Conservation (phyloP, 257 asterid genomes). For the Pogostemon cablin region DNA sequence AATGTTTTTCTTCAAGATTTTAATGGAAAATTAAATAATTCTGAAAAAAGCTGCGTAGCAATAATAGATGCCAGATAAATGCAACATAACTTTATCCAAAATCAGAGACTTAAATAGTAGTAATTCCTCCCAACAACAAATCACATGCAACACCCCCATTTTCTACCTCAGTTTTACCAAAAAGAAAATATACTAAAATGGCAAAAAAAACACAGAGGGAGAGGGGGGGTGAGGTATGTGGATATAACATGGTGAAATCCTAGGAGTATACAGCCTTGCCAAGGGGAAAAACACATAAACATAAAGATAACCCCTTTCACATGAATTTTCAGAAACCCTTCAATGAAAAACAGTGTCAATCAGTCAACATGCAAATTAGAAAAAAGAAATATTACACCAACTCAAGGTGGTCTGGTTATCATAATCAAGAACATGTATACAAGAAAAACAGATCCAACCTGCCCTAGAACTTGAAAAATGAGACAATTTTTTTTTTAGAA, state of each 20-base stretch:
- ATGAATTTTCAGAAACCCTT: constrained; percentile 5
- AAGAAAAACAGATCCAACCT: constrained; percentile 43
- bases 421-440: constrained; percentile 2
- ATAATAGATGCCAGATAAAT: constrained; percentile 34
- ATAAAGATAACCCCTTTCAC: constrained; percentile 9
- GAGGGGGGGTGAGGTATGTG: not conserved
- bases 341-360: not conserved
- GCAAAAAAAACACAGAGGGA: not conserved
- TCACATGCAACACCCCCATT: constrained; percentile 35
- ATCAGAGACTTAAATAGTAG: constrained; percentile 32
- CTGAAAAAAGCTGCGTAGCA: constrained; percentile 29
- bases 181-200: not conserved
- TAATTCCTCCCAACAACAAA: constrained; percentile 32
- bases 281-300: constrained; percentile 10
- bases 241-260: not conserved
- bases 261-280: not conserved
- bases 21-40: not conserved
- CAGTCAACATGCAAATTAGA: constrained; percentile 31
- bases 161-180: not conserved
- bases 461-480: constrained; percentile 20
- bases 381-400: not conserved
- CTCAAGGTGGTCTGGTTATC: not conserved
- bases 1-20: not conserved
- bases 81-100: constrained; percentile 41
- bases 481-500: not conserved